Evolutionary conservation across 2,329 filamentous ascomycete genomes (phyloP).

Genomic region (Monilinia polystroma): DNA sequence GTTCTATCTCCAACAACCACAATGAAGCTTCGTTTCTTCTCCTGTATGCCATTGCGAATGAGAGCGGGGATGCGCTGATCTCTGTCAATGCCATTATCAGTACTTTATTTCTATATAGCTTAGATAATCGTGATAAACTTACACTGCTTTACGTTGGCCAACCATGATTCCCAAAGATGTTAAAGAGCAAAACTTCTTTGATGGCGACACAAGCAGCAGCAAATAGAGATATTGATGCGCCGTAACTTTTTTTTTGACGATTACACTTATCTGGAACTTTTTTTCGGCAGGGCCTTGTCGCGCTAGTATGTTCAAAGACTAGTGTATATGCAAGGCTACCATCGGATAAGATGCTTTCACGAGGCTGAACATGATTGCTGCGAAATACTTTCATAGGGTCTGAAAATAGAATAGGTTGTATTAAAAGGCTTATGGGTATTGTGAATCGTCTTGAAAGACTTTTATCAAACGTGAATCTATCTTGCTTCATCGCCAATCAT

Average conservation of each 20-base stretch:
- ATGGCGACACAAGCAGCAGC: conserved; percentile 29
- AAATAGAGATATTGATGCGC: conserved; percentile 22
- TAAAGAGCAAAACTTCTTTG: conserved; percentile 25
- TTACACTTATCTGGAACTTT: conserved; percentile 25
- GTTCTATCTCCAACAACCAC: conserved; percentile 90
- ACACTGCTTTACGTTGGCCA: conserved; percentile 38
- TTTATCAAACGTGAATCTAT: not conserved
- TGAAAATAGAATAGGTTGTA: not conserved
- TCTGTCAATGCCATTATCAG: conserved; percentile 45
- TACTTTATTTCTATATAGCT: not conserved
- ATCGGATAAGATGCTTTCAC: not conserved
- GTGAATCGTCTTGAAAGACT: not conserved
- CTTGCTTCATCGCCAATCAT: conserved; percentile 8
- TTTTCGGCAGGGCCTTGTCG: conserved; percentile 10
- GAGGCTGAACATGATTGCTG: not conserved
- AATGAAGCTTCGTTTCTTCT: conserved; percentile 98
- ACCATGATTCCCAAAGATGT: conserved; percentile 28
- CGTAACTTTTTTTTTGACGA: conserved; percentile 24
- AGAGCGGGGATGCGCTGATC: conserved; percentile 89
- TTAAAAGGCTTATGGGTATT: conserved; percentile 14
- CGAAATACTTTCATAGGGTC: not conserved
- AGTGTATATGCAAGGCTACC: conserved; percentile 18
- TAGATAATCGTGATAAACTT: conserved; percentile 23
- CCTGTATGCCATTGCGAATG: conserved; percentile 85
- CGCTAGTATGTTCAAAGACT: not conserved